Evolutionary conservation across 768 basidiomycete species (phyloP).

Genomic region (Macrolepiota dolichaula): DNA sequence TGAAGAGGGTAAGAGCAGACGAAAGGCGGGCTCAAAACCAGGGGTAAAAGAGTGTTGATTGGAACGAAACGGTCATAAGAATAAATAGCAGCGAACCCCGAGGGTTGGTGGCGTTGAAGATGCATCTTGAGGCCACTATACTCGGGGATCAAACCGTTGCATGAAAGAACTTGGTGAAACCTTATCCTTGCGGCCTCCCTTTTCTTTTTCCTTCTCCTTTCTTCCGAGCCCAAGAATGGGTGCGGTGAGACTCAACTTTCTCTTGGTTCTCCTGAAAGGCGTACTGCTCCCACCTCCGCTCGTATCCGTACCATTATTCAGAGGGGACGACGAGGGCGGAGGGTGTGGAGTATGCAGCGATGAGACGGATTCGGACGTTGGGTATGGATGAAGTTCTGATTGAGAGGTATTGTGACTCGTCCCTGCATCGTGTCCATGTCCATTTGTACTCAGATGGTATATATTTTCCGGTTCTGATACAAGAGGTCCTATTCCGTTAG

Average conservation of each 20-base stretch:
- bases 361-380: constrained; percentile 11
- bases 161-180: constrained; percentile 18
- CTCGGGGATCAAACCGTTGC: constrained; percentile 5
- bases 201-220: constrained; percentile 52
- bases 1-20: neutral
- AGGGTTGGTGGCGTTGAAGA: neutral
- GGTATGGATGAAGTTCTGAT: constrained; percentile 4
- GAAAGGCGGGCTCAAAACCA: neutral
- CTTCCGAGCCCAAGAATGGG: constrained; percentile 58
- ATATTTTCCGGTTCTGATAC: constrained; percentile 9
- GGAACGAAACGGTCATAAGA: constrained; percentile 4
- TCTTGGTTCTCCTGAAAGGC: constrained; percentile 40
- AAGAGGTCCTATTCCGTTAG: constrained; percentile 11
- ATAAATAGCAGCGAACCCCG: constrained; percentile 7
- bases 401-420: constrained; percentile 6
- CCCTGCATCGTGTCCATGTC: neutral
- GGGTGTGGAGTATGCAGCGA: constrained; percentile 12
- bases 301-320: constrained; percentile 15
- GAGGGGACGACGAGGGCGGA: constrained; percentile 20
- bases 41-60: neutral
- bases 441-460: constrained; percentile 1
- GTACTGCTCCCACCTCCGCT: neutral
- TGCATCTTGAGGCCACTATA: neutral
- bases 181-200: constrained; percentile 24
- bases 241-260: constrained; percentile 68